A percentile compares a stretch with the other conserved stretches of the same genome.
Conservation (phyloP, 176 grass and related monocot genomes). For the Pontederia crassipes region DNA sequence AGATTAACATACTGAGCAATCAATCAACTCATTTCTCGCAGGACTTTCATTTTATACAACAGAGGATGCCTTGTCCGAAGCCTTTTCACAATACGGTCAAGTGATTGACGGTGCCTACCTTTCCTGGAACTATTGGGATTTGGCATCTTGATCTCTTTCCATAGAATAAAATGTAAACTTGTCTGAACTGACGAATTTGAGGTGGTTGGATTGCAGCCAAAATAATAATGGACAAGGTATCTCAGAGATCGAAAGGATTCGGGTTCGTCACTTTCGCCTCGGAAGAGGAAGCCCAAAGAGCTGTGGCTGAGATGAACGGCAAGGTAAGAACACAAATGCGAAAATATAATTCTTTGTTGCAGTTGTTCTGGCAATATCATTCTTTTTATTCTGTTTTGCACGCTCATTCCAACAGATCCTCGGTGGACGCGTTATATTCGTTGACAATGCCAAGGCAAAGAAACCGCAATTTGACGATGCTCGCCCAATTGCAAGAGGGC, state of each 20-base stretch:
- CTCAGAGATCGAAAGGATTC: conserved; percentile 61
- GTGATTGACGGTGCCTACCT: conserved; percentile 50
- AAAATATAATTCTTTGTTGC: neutral
- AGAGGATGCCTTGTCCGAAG: conserved; percentile 30
- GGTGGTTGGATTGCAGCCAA: conserved; percentile 39
- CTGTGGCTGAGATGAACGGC: conserved; percentile 62
- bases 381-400: too few relatives aligned
- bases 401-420: conserved; percentile 21
- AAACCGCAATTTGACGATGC: conserved; percentile 2
- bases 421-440: conserved; percentile 45
- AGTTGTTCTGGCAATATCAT: too few relatives aligned
- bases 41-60: conserved; percentile 34
- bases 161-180: neutral
- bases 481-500: conserved; percentile 25
- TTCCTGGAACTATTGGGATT: neutral
- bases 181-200: neutral
- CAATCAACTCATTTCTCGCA: conserved; percentile 5
- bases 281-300: conserved; percentile 34
- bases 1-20: neutral
- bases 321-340: conserved; percentile 36
- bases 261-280: conserved; percentile 83
- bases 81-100: conserved; percentile 57
- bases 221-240: conserved; percentile 27
- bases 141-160: neutral
- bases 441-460: conserved; percentile 41